Evolutionary conservation across 805 yeast genomes (phyloP).

Genomic region (Clavispora santaluciae): DNA sequence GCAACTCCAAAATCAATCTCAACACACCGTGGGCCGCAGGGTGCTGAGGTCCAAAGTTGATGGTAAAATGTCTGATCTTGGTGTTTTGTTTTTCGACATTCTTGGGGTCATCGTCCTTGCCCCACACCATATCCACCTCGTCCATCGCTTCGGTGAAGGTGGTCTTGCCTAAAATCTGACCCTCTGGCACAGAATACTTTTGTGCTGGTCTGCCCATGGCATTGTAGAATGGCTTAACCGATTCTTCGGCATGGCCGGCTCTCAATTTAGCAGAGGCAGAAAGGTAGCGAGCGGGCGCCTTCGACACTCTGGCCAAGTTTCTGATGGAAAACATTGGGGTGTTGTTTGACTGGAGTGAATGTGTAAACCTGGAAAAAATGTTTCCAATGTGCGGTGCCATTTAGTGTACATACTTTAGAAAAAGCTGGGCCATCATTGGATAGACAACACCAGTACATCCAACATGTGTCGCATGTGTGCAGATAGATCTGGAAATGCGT

Average conservation of each 20-base stretch:
- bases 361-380: slow-evolving; percentile 7
- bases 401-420: slow-evolving; percentile 5
- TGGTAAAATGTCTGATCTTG: slow-evolving; percentile 79
- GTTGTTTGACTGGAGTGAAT: slow-evolving; percentile 5
- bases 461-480: not conserved
- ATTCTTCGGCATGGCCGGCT: slow-evolving; percentile 21
- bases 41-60: slow-evolving; percentile 91
- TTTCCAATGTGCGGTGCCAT: not conserved
- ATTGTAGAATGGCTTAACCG: slow-evolving; percentile 29
- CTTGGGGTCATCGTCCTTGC: slow-evolving; percentile 39
- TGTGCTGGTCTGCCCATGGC: slow-evolving; percentile 37
- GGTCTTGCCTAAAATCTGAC: slow-evolving; percentile 34
- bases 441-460: slow-evolving; percentile 14
- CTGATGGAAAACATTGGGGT: slow-evolving; percentile 13
- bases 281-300: slow-evolving; percentile 13
- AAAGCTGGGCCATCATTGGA: slow-evolving; percentile 16
- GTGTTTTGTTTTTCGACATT: slow-evolving; percentile 40
- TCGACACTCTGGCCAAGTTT: slow-evolving; percentile 13
- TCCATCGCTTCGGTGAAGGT: slow-evolving; percentile 42
- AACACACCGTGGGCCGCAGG: slow-evolving; percentile 94
- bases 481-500: not conserved
- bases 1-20: slow-evolving; percentile 77
- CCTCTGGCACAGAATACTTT: slow-evolving; percentile 27
- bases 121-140: slow-evolving; percentile 43
- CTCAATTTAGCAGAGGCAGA: slow-evolving; percentile 15